These are phyloP conservation scores for Trichoderma breve DNA, from an alignment of 2,329 filamentous ascomycete species.

Conservation along the genomic window DNA sequence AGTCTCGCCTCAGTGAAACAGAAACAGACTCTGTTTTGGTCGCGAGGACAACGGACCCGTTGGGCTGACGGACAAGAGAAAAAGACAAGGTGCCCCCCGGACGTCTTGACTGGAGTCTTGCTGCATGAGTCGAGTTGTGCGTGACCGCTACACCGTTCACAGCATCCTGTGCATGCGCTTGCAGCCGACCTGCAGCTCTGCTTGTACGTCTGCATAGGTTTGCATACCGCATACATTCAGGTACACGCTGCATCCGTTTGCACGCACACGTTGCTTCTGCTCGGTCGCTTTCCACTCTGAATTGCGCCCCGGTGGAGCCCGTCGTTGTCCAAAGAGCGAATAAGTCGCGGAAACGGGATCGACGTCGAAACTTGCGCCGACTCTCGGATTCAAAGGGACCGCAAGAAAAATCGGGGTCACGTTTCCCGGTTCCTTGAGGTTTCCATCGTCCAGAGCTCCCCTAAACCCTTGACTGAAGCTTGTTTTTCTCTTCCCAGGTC, in stretches of 20 bases:
- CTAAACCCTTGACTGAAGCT: background rate
- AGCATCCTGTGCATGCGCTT: conserved; percentile 11
- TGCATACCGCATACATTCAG: background rate
- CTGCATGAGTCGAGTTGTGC: conserved; percentile 16
- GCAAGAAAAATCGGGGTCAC: conserved; percentile 2
- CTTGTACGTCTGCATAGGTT: background rate
- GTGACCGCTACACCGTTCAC: conserved; percentile 17
- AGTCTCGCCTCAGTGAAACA: background rate
- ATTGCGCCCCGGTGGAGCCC: conserved; percentile 1
- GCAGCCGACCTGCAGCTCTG: conserved; percentile 8
- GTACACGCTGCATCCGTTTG: background rate
- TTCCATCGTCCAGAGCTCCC: background rate
- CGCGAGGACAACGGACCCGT: background rate
- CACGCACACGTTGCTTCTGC: background rate
- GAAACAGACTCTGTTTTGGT: background rate
- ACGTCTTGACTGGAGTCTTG: background rate
- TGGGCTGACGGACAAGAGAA: background rate
- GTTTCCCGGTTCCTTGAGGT: background rate
- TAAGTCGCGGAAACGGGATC: background rate
- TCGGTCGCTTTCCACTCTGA: background rate
- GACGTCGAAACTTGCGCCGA: conserved; percentile 6
- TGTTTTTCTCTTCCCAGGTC: background rate
- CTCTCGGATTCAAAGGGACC: conserved; percentile 3
- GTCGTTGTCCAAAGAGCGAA: background rate
- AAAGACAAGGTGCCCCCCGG: background rate